phyloP scores from a whole-genome alignment of 2,329 filamentous ascomycete genomes.

The Xylaria arbuscula region DNA sequence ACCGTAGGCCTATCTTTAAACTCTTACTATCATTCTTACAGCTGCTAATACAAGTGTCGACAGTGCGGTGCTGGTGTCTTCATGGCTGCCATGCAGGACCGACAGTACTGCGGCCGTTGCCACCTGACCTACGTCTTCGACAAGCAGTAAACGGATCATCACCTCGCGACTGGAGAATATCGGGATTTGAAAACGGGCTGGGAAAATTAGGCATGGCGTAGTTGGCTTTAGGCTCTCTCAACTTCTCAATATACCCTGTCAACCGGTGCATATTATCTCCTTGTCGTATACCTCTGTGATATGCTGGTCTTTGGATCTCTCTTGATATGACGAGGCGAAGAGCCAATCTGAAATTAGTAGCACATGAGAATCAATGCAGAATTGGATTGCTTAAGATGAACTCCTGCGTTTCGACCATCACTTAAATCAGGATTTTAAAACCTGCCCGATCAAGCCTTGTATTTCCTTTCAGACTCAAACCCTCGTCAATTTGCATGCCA shows the following conservation, averaged over 20 bases:
- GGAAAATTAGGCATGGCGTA: slow-evolving; percentile 38
- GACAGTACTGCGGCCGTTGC: slow-evolving; percentile 91
- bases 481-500: no score
- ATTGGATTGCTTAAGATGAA: no score
- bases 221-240: slow-evolving; percentile 20
- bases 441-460: no score
- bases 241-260: slow-evolving; percentile 37
- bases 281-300: neutral
- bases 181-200: slow-evolving; percentile 29
- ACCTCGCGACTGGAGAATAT: slow-evolving; percentile 26
- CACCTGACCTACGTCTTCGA: slow-evolving; percentile 80
- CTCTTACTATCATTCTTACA: neutral
- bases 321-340: no score
- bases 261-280: slow-evolving; percentile 19
- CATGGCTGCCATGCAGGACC: slow-evolving; percentile 99
- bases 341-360: no score
- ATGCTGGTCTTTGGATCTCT: neutral
- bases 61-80: slow-evolving; percentile 99
- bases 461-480: no score
- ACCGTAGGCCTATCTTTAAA: slow-evolving; percentile 69
- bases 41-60: slow-evolving; percentile 50
- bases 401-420: no score
- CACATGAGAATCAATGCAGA: no score
- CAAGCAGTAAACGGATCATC: slow-evolving; percentile 58
- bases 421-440: no score